Conservation (phyloP, 2,329 filamentous ascomycete genomes). For the Dryadomyces quercivorus region DNA sequence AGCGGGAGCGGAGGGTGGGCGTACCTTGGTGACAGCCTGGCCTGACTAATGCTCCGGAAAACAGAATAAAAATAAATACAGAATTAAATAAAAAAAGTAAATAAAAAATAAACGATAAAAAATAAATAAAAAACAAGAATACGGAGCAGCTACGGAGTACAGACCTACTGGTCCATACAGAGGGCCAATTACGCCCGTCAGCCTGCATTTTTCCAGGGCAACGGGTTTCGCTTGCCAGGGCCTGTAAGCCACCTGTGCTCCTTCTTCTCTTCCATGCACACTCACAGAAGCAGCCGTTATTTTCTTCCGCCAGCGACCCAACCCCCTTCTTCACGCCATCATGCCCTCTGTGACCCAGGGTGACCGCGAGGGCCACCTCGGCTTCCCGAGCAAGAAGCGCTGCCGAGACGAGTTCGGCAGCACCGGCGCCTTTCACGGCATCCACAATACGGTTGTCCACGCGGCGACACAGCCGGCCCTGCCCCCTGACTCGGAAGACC, state of each 20-base stretch:
- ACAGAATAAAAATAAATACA: background rate
- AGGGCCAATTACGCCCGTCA: background rate
- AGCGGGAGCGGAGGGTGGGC: background rate
- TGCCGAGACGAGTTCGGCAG: conserved; percentile 20
- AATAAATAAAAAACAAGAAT: background rate
- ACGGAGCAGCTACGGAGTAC: too few species aligned
- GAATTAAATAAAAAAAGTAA: background rate
- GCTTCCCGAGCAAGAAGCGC: conserved; percentile 21
- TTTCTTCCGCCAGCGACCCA: background rate
- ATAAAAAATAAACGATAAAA: too few species aligned
- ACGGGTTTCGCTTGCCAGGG: conserved; percentile 4
- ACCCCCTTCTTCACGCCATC: background rate
- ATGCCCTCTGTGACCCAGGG: conserved; percentile 7
- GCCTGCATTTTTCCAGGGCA: background rate
- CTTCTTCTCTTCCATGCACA: too few species aligned
- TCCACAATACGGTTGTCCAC: conserved; percentile 9
- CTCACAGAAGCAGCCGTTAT: background rate
- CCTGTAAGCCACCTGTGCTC: background rate
- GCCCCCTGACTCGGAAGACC: conserved; percentile 5
- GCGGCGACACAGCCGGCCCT: too few species aligned
- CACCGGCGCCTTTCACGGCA: background rate
- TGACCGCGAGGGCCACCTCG: background rate
- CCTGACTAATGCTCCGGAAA: background rate
- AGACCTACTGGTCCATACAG: too few species aligned
- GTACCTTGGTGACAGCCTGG: background rate